Evolutionary conservation across 2,329 filamentous ascomycete genomes (phyloP).

Genomic region (Paraphoma sp.): DNA sequence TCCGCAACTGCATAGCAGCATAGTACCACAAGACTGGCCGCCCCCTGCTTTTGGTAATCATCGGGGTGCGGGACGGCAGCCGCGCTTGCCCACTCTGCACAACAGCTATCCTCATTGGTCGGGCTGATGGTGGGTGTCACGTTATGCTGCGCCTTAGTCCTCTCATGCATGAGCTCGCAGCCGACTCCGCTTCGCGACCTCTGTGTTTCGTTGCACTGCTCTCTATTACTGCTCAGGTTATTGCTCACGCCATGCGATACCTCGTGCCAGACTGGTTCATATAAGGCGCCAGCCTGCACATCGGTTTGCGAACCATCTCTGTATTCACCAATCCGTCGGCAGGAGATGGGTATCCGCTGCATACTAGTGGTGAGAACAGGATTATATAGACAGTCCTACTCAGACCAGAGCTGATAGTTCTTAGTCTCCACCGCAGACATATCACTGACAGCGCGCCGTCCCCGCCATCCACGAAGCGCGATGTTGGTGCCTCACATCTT

Average conservation of each 20-base stretch:
- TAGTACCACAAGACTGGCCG: background rate
- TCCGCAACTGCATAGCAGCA: too few relatives aligned
- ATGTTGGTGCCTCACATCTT: slow-evolving; percentile 25
- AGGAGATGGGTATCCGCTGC: background rate
- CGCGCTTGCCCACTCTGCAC: slow-evolving; percentile 5
- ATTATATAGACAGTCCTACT: too few relatives aligned
- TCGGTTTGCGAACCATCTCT: too few relatives aligned
- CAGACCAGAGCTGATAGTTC: background rate
- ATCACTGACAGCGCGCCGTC: background rate
- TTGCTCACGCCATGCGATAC: background rate
- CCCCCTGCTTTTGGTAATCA: slow-evolving; percentile 12
- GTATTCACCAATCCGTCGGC: background rate
- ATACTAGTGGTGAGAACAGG: background rate
- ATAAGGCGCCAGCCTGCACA: too few relatives aligned
- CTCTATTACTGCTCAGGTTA: background rate
- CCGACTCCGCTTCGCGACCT: slow-evolving; percentile 11
- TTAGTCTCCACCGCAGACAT: background rate
- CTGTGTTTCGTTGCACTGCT: slow-evolving; percentile 11
- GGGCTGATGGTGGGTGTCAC: slow-evolving; percentile 13
- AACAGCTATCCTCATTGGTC: slow-evolving; percentile 8
- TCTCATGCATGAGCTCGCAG: slow-evolving; percentile 6
- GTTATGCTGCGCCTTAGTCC: slow-evolving; percentile 9
- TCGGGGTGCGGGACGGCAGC: slow-evolving; percentile 13
- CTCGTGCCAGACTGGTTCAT: too few relatives aligned
- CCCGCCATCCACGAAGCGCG: background rate